A percentile compares a stretch with the other conserved stretches of the same genome.
Evolutionary conservation across 352 stramenopile genomes (phyloP).

Genomic region (Pythium dissimile): DNA sequence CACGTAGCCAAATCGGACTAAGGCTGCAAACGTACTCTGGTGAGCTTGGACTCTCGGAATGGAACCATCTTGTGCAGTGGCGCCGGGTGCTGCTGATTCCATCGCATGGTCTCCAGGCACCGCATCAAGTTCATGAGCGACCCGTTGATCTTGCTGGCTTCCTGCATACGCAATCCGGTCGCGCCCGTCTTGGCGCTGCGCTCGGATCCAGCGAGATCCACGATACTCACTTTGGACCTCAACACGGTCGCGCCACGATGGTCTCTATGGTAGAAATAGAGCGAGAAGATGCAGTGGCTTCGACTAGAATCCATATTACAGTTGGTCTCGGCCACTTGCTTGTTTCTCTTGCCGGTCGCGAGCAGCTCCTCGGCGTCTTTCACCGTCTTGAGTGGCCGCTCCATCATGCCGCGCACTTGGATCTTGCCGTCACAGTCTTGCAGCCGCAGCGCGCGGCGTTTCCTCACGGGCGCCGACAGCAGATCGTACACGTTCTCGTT

Average conservation of each 20-base stretch:
- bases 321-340: conserved; percentile 83
- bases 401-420: conserved; percentile 78
- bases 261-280: conserved; percentile 62
- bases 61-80: conserved; percentile 91
- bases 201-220: conserved; percentile 92
- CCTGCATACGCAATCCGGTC: conserved; percentile 90
- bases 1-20: background rate
- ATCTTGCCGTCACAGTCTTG: conserved; percentile 87
- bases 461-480: conserved; percentile 57
- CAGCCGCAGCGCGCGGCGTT: conserved; percentile 61
- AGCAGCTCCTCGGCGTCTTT: conserved; percentile 77
- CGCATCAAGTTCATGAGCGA: conserved; percentile 98
- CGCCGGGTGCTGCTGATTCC: conserved; percentile 82
- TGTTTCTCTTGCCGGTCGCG: conserved; percentile 59
- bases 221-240: conserved; percentile 85
- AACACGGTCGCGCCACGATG: conserved; percentile 25
- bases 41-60: conserved; percentile 97
- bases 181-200: conserved; percentile 72
- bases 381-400: conserved; percentile 54
- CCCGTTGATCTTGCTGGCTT: conserved; percentile 98
- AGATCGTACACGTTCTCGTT: conserved; percentile 98
- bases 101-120: conserved; percentile 93
- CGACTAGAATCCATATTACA: conserved; percentile 90
- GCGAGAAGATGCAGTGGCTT: conserved; percentile 89
- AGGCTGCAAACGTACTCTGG: conserved; percentile 35